Base-by-base conservation (phyloP, 768 basidiomycete genomes). In the Russula compacta region DNA sequence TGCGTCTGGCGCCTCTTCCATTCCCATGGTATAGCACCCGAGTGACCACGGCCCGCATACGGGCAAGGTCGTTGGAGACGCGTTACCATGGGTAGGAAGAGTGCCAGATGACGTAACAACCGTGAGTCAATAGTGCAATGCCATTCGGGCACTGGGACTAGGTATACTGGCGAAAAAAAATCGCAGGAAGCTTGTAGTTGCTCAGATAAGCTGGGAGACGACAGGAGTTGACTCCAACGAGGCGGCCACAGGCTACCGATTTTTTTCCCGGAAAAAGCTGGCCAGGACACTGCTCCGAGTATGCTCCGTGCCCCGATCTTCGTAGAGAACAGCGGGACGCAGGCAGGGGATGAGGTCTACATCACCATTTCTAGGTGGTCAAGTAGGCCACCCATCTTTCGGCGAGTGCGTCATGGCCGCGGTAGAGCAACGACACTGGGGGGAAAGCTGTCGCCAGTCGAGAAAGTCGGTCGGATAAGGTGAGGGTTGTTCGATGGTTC, bases 11-110 rank as follows among this genome's bases (percentile, higher is more conserved):
- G 71, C 67, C 69, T 73, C 77, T 77, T 77, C 77, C 76, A 77
- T 77, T 77, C 77, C 73, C 77, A 77, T 77, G 76, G 77, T 78
- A 77, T 71, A 75, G 52, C 73, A 72, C 69, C 70, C 68, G 40
- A 67, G 64, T 60, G 39, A 14, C 48, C 43, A 47, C 52, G 21
- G 24, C 56, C 59, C 53, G 48, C 42, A 53, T 56, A 55, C 56
- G 48, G 53, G 38, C 59, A 32, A 19, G 35, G 63, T 40, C 50
- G 32, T 61, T 29, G 36, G 53, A 54, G 64, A 64, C 56, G 49
- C 63, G 35, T 53, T 66, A 66, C 71, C 69, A 72, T 64, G 66
- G 68, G 69, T 66, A 66, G 71, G 72, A 69, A 71, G 71, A 66
- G 55, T 52, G 59, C 64, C 71, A 70, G 70, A 53, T 58, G 47